Conservation (phyloP, 139 green algal species). For the Limnomonas spitsbergensis region DNA sequence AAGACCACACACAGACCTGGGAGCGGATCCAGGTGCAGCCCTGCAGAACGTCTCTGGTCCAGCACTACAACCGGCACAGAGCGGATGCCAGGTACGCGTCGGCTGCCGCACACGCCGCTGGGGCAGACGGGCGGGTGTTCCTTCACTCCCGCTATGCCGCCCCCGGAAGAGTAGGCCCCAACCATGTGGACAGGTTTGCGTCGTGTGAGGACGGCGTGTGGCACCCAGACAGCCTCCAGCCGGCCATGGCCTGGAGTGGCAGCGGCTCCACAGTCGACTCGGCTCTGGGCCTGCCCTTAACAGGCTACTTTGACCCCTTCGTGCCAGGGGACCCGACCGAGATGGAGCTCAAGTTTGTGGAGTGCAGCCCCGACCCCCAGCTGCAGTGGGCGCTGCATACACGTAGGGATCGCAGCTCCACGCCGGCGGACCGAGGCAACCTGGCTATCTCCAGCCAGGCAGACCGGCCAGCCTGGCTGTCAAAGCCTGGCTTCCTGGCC, state of each 20-base stretch:
- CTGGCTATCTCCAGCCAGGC: constrained; percentile 1
- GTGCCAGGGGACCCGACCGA: not conserved
- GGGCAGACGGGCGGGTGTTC: not conserved
- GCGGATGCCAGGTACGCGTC: constrained; percentile 3
- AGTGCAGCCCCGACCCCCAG: not conserved
- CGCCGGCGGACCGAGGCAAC: constrained; percentile 3
- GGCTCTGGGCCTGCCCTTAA: not conserved
- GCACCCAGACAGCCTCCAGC: constrained; percentile 36
- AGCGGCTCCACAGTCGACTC: constrained; percentile 22
- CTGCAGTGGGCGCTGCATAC: constrained; percentile 9
- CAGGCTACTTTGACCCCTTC: constrained; percentile 44
- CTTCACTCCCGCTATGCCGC: not conserved
- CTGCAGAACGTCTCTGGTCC: too few species aligned
- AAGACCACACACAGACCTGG: not conserved
- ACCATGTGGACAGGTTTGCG: constrained; percentile 30
- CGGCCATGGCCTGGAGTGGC: constrained; percentile 40
- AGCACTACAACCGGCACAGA: constrained; percentile 30
- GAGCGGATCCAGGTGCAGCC: not conserved
- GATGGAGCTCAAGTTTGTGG: constrained; percentile 27
- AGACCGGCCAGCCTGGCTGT: not conserved
- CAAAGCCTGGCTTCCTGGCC: constrained; percentile 9
- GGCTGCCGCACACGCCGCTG: not conserved
- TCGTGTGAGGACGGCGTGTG: constrained; percentile 36
- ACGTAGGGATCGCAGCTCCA: not conserved
- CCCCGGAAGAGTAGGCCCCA: constrained; percentile 14